phyloP scores from a whole-genome alignment of 2,329 filamentous ascomycete species.

The Purpureocillium lavendulum region DNA sequence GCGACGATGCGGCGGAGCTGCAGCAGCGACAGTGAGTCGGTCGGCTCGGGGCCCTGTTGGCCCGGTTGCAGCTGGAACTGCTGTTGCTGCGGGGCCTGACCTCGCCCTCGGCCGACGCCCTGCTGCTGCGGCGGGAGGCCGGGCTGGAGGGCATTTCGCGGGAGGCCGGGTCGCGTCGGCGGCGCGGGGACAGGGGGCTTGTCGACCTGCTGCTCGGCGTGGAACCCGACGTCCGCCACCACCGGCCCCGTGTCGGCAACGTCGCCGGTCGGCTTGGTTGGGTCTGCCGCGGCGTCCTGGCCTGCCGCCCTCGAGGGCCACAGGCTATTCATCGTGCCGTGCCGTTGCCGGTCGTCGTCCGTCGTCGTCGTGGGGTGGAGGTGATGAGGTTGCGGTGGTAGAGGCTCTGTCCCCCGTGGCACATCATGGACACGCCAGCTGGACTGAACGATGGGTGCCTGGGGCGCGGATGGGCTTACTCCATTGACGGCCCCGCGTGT shows the following conservation, averaged over 20 bases:
- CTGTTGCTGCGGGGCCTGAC: conserved; percentile 3
- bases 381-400: neutral
- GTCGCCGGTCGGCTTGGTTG: conserved; percentile 23
- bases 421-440: conserved; percentile 9
- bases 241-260: conserved; percentile 33
- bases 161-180: conserved; percentile 10
- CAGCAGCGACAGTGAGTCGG: conserved; percentile 65
- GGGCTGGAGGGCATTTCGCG: conserved; percentile 17
- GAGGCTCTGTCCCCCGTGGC: conserved; percentile 3
- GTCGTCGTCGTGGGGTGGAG: too few relatives aligned
- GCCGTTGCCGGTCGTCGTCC: conserved; percentile 6
- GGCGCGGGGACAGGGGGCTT: conserved; percentile 15
- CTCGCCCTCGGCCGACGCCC: neutral
- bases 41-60: conserved; percentile 31
- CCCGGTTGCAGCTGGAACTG: conserved; percentile 8
- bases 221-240: conserved; percentile 19
- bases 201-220: conserved; percentile 25
- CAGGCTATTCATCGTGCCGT: conserved; percentile 37
- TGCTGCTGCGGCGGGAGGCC: conserved; percentile 6
- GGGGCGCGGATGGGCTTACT: neutral
- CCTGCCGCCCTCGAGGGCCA: conserved; percentile 28
- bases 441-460: neutral
- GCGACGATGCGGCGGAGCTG: conserved; percentile 67
- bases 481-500: neutral
- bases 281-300: conserved; percentile 19